Evolutionary conservation across 495 filamentous ascomycete species (phyloP).

Genomic region (Penicillium silybi): DNA sequence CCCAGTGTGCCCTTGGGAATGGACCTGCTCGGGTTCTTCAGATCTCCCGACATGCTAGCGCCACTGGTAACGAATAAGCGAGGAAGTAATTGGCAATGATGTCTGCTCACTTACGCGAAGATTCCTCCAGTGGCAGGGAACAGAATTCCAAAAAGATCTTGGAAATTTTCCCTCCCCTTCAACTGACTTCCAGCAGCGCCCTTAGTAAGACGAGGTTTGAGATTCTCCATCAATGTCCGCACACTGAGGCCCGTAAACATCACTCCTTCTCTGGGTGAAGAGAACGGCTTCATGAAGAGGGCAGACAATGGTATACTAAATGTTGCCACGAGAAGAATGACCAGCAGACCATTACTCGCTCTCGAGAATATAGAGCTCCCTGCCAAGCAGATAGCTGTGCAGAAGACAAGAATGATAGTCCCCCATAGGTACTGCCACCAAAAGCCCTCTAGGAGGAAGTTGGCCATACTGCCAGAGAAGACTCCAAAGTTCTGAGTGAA

Average conservation of each 20-base stretch:
- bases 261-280: constrained; percentile 54
- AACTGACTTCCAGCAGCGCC: constrained; percentile 65
- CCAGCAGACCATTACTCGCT: constrained; percentile 74
- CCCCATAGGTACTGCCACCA: constrained; percentile 81
- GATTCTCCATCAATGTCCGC: constrained; percentile 65
- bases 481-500: constrained; percentile 71
- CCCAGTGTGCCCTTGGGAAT: constrained; percentile 80
- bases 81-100: neutral
- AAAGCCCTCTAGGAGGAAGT: constrained; percentile 64
- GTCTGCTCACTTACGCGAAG: constrained; percentile 49
- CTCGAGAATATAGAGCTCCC: constrained; percentile 78
- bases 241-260: constrained; percentile 72
- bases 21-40: constrained; percentile 77
- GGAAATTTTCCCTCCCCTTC: constrained; percentile 66
- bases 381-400: constrained; percentile 73
- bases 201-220: constrained; percentile 64
- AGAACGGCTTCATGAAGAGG: constrained; percentile 62
- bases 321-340: constrained; percentile 68
- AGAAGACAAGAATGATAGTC: constrained; percentile 66
- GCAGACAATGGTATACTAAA: constrained; percentile 80
- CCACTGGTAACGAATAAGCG: constrained; percentile 44
- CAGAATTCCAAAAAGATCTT: constrained; percentile 80
- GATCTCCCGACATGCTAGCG: constrained; percentile 88
- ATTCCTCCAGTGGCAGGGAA: constrained; percentile 82
- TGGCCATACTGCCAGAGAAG: constrained; percentile 51